Evolutionary conservation across 495 filamentous ascomycete species (phyloP), one percentile per base, ranked within the genome.

Genomic region (Rusavskia elegans): DNA sequence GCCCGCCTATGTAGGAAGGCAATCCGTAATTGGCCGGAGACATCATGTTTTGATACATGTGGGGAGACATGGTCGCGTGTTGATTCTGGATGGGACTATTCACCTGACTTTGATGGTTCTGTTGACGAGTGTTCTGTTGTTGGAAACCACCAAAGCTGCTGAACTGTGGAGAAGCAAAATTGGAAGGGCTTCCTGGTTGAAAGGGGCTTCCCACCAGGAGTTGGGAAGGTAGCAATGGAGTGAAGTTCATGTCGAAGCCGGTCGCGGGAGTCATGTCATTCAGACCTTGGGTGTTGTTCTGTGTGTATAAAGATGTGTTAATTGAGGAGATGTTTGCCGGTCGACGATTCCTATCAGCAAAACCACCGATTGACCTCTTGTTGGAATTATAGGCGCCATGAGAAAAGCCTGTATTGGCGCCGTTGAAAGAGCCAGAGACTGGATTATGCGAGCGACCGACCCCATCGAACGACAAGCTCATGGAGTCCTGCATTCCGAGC

Each of bases 161-260:
- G 63, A 95, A 97, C 61, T 95, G 89, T 2, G 92, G 85, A 30
- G 85, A 94, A 37, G 81, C 78, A 67, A 97, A 97, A 30, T 84
- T 81, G 27, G 83, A 84, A 5, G 90, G 90, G 10, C 85, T 94
- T 37, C 90, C 92, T 8, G 92, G 88, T 67, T 97, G 90, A 64
- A 97, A 97, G 14, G 92, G 92, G 66, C 88, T 95, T 35, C 92
- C 92, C 23, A 98, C 80, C 23, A 98, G 80, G 58, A 98, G 77
- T 66, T 95, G 86, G 8, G 92, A 95, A 14, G 92, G 92, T 10
- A 98, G 77, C 54, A 98, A 75, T 45, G 93, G 89, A 41, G 92
- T 95, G 67, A 95, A 96, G 67, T 96, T 89, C 93, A 97, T 95
- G 63, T 97, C 89, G 62, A 85, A 95, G 32, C 77, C 87, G 38